A percentile compares a stretch with the other conserved stretches of the same genome.
Evolutionary conservation across 2,329 filamentous ascomycete species (phyloP).

Genomic region (Botrytis elliptica): DNA sequence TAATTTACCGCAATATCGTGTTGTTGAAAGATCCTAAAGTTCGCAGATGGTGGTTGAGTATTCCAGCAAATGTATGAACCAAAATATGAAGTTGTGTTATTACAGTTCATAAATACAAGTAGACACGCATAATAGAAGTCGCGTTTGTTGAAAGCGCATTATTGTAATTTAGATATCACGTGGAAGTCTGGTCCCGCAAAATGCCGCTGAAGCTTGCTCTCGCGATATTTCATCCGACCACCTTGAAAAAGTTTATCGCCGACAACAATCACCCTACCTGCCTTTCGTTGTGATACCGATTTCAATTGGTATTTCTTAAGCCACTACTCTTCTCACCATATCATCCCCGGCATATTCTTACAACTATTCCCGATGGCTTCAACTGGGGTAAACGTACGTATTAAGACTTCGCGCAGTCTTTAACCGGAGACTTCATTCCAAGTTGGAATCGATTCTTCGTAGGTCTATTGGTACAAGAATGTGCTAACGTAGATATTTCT

Average conservation of each 20-base stretch:
- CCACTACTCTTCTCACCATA: slow-evolving; percentile 23
- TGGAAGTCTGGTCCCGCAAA: slow-evolving; percentile 20
- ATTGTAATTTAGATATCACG: slow-evolving; percentile 17
- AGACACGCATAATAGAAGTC: slow-evolving; percentile 1
- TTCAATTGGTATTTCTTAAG: slow-evolving; percentile 35
- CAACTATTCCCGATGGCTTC: slow-evolving; percentile 41
- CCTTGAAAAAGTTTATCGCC: slow-evolving; percentile 26
- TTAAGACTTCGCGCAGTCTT: slow-evolving; percentile 27
- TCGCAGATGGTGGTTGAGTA: neutral
- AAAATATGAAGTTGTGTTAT: slow-evolving; percentile 9
- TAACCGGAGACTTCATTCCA: slow-evolving; percentile 2
- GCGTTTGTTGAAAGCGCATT: slow-evolving; percentile 16
- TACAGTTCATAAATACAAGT: neutral
- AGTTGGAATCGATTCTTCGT: slow-evolving; percentile 1
- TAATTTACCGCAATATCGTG: slow-evolving; percentile 14
- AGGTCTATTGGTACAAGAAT: slow-evolving; percentile 3
- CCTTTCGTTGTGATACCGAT: slow-evolving; percentile 28
- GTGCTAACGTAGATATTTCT: slow-evolving; percentile 13
- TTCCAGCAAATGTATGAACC: neutral
- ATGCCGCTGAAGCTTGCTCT: slow-evolving; percentile 20
- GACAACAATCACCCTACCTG: slow-evolving; percentile 25
- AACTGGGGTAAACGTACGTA: slow-evolving; percentile 53
- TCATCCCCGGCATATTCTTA: slow-evolving; percentile 20
- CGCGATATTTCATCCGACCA: slow-evolving; percentile 26
- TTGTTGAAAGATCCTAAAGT: neutral